Evolutionary conservation across 2,329 filamentous ascomycete species (phyloP).

Genomic region (Celoporthe dispersa): DNA sequence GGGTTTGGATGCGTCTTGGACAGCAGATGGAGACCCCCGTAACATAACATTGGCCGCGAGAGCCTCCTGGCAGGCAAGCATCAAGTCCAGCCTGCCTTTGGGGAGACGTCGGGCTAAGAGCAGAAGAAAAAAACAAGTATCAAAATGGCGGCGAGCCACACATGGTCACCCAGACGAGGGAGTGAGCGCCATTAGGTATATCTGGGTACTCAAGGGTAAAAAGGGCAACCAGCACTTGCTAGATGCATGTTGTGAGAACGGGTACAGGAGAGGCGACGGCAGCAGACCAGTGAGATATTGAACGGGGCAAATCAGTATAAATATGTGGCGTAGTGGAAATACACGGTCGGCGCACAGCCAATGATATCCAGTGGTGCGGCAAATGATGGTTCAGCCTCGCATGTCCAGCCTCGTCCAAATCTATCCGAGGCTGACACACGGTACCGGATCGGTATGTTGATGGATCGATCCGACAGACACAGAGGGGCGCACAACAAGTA

Average conservation of each 20-base stretch:
- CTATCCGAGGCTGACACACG: not conserved
- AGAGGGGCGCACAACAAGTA: not conserved
- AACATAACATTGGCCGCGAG: not conserved
- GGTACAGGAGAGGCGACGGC: not conserved
- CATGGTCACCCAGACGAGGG: not conserved
- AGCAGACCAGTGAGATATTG: not conserved
- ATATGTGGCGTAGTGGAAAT: not conserved
- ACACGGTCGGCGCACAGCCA: not conserved
- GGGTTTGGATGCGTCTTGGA: not conserved
- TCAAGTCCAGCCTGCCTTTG: not conserved
- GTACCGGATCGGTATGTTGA: not conserved
- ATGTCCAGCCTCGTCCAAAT: not conserved
- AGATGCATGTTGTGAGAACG: not conserved
- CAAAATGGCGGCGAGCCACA: not conserved
- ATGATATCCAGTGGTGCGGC: not conserved
- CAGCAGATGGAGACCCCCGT: not conserved
- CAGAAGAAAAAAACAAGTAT: not conserved
- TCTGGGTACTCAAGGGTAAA: not conserved
- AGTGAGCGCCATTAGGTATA: not conserved
- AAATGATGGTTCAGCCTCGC: constrained; percentile 2
- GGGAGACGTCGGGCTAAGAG: not conserved
- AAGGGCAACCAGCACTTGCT: not conserved
- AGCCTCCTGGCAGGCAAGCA: not conserved
- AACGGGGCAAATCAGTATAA: not conserved
- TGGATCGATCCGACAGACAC: not conserved